Evolutionary conservation across 768 basidiomycete genomes (phyloP), one percentile per base, ranked within the genome.

Genomic region (Xanthoconium purpureum): DNA sequence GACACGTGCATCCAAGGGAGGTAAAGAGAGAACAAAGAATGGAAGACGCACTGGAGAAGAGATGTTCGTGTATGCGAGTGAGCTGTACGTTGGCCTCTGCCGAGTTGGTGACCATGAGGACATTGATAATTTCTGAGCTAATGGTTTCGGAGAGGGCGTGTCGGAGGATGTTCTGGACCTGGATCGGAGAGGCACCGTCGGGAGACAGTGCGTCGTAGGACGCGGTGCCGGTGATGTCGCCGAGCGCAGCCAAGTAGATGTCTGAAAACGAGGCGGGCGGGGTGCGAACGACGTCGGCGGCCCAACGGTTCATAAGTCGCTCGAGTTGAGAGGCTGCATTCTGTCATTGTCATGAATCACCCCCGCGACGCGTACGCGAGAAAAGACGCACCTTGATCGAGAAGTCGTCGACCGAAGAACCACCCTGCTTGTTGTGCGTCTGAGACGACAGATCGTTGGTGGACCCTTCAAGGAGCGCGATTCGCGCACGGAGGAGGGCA

Each of bases 261-360:
- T 74, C 73, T 11, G 76, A 76, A 28, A 87, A 74, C 10, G 80
- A 75, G 0, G 30, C 40, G 10, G 54, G 47, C 5, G 47, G 54
- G 3, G 20, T 43, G 24, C 54, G 54, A 1, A 55, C 54, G 39
- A 55, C 54, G 33, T 55, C 54, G 40, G 54, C 54, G 4, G 91
- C 90, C 90, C 90, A 94, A 63, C 91, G 84, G 68, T 94, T 94
- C 68, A 94, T 84, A 46, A 84, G 76, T 48, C 89, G 84, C 66
- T 94, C 92, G 24, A 94, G 80, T 50, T 86, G 85, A 6, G 89
- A 88, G 3, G 91, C 91, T 10, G 87, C 78, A 61, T 89, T 93
- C 90, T 94, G 48, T 43, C 4, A 5, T 4, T 17, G 36, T 10
- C 12, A 36, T 44, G 3, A 12, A 8, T 32, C n/a, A 13, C 3